A percentile compares a stretch with the other conserved stretches of the same genome.
phyloP scores from a whole-genome alignment of 2,329 filamentous ascomycete genomes.

The Aureobasidium sp. region DNA sequence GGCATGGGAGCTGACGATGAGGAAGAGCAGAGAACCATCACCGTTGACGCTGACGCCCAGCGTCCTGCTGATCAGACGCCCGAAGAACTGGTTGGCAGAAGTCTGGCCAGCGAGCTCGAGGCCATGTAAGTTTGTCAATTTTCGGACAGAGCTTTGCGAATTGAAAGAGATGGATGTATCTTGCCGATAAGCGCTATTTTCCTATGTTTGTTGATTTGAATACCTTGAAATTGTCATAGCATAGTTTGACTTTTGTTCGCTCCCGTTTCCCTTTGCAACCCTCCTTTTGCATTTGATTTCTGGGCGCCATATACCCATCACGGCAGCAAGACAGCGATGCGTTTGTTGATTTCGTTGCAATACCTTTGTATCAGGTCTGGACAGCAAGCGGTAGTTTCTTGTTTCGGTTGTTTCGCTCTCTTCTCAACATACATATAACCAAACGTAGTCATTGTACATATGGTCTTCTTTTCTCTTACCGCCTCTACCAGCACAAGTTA shows the following conservation, averaged over 20 bases:
- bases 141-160: not conserved
- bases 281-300: not conserved
- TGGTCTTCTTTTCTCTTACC: not conserved
- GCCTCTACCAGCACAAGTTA: not conserved
- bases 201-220: slow-evolving; percentile 9
- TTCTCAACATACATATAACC: not conserved
- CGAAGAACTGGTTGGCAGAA: slow-evolving; percentile 15
- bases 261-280: not conserved
- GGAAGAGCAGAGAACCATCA: slow-evolving; percentile 20
- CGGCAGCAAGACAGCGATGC: not conserved
- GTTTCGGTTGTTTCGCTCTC: not conserved
- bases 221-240: not conserved
- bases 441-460: not conserved
- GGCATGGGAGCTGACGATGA: slow-evolving; percentile 27
- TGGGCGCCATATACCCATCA: slow-evolving; percentile 15
- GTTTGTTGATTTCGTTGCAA: not conserved
- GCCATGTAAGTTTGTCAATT: not conserved
- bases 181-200: not conserved
- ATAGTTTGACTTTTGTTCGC: not conserved
- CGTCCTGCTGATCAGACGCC: slow-evolving; percentile 15
- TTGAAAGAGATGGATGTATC: not conserved
- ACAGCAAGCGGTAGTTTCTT: not conserved
- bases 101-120: slow-evolving; percentile 22
- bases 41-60: slow-evolving; percentile 17
- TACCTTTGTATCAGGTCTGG: not conserved